Evolutionary conservation across 495 filamentous ascomycete species (phyloP).

Genomic region (Penicillium crystallinum): DNA sequence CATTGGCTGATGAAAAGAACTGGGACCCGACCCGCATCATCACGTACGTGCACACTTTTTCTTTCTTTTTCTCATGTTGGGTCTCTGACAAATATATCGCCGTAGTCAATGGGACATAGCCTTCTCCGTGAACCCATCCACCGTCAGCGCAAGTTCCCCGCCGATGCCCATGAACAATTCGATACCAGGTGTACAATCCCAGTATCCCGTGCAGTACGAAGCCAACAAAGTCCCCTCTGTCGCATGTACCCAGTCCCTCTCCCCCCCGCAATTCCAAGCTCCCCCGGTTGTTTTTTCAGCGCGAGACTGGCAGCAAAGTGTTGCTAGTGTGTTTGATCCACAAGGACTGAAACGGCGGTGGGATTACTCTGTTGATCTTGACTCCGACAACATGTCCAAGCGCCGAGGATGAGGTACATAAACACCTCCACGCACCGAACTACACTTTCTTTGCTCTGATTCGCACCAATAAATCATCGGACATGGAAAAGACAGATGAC

Average conservation of each 20-base stretch:
- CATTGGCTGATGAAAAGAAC: constrained; percentile 60
- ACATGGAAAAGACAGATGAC: too few species aligned
- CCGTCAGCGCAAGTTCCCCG: constrained; percentile 46
- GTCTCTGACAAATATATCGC: constrained; percentile 23
- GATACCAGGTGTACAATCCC: constrained; percentile 29
- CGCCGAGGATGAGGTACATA: constrained; percentile 23
- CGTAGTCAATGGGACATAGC: constrained; percentile 85
- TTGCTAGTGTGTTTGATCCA: constrained; percentile 79
- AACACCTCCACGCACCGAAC: too few species aligned
- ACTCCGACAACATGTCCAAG: constrained; percentile 28
- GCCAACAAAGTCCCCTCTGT: constrained; percentile 30
- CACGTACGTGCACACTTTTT: constrained; percentile 58
- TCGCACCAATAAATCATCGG: too few species aligned
- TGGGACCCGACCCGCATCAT: constrained; percentile 96
- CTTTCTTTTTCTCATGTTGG: neutral
- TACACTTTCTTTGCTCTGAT: too few species aligned
- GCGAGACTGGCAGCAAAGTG: constrained; percentile 93
- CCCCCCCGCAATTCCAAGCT: constrained; percentile 51
- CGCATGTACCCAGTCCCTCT: constrained; percentile 42
- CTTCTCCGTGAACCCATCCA: constrained; percentile 62
- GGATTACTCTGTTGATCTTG: constrained; percentile 43
- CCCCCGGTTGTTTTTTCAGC: constrained; percentile 75
- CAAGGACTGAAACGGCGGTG: constrained; percentile 72
- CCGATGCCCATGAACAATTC: constrained; percentile 35
- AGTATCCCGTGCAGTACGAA: constrained; percentile 39